Evolutionary conservation across 2,329 filamentous ascomycete genomes (phyloP).

Genomic region (Aspergillus flavus): DNA sequence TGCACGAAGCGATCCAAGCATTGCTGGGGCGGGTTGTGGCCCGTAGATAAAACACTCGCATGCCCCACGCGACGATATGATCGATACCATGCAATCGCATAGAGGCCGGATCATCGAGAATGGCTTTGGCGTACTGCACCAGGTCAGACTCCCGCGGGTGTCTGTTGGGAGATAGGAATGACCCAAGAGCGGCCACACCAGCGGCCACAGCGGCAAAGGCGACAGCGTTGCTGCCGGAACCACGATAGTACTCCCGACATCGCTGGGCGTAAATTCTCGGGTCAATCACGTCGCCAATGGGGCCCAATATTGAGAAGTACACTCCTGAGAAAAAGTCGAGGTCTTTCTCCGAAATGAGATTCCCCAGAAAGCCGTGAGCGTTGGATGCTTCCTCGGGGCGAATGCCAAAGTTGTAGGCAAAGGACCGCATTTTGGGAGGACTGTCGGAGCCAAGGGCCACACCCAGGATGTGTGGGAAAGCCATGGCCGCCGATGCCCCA

Average conservation of each 20-base stretch:
- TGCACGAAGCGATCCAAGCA: conserved; percentile 38
- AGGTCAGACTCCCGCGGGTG: conserved; percentile 31
- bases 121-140: conserved; percentile 34
- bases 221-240: conserved; percentile 15
- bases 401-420: conserved; percentile 37
- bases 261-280: conserved; percentile 29
- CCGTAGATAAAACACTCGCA: conserved; percentile 33
- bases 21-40: conserved; percentile 34
- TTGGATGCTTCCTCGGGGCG: conserved; percentile 32
- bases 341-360: conserved; percentile 29
- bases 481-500: conserved; percentile 34
- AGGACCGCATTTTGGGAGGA: conserved; percentile 29
- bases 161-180: conserved; percentile 29
- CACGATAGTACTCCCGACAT: conserved; percentile 30
- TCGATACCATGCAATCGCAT: conserved; percentile 30
- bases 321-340: conserved; percentile 24
- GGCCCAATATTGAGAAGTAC: conserved; percentile 27
- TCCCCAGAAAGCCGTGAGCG: conserved; percentile 23
- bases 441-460: conserved; percentile 28
- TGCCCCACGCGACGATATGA: conserved; percentile 33
- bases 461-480: conserved; percentile 33
- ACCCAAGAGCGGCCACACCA: conserved; percentile 31
- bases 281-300: conserved; percentile 29
- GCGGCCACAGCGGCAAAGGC: conserved; percentile 33
- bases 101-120: conserved; percentile 34